Conservation (phyloP, 768 basidiomycete species). For the Tremella yokohamensis region DNA sequence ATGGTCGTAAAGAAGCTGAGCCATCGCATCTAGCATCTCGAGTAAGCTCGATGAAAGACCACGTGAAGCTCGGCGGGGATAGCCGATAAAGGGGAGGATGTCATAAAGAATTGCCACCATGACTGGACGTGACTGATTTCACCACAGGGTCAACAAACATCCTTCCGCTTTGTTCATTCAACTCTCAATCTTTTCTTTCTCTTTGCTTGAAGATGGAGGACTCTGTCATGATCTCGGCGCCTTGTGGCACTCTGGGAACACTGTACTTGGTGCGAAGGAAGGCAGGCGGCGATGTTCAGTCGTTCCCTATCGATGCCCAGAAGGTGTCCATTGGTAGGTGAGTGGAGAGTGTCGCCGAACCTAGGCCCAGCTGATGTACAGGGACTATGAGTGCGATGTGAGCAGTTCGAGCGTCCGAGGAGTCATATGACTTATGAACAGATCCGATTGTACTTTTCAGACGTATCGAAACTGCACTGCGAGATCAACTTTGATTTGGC, state of each 20-base stretch:
- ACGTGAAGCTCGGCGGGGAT: too few relatives aligned
- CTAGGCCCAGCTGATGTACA: conserved; percentile 8
- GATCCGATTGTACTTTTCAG: conserved; percentile 46
- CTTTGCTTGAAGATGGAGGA: neutral
- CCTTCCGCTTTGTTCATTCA: too few relatives aligned
- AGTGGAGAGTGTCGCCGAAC: neutral
- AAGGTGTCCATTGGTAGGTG: conserved; percentile 40
- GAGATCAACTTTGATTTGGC: conserved; percentile 43
- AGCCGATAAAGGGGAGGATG: too few relatives aligned
- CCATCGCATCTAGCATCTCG: too few relatives aligned
- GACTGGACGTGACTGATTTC: too few relatives aligned
- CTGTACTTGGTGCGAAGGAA: conserved; percentile 30
- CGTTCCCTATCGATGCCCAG: conserved; percentile 38
- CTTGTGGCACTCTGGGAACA: conserved; percentile 20
- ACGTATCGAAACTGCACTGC: conserved; percentile 47
- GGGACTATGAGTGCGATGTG: conserved; percentile 41
- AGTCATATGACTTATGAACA: conserved; percentile 8
- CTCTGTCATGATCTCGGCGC: neutral
- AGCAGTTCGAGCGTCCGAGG: neutral
- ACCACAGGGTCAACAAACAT: too few relatives aligned
- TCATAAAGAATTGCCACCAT: too few relatives aligned
- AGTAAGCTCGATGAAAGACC: too few relatives aligned
- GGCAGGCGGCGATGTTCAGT: conserved; percentile 33
- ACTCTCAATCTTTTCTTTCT: too few relatives aligned
- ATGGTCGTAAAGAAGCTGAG: too few relatives aligned